phyloP scores from a whole-genome alignment of 2,329 filamentous ascomycete genomes.

The Raffaelea deltoideospora region DNA sequence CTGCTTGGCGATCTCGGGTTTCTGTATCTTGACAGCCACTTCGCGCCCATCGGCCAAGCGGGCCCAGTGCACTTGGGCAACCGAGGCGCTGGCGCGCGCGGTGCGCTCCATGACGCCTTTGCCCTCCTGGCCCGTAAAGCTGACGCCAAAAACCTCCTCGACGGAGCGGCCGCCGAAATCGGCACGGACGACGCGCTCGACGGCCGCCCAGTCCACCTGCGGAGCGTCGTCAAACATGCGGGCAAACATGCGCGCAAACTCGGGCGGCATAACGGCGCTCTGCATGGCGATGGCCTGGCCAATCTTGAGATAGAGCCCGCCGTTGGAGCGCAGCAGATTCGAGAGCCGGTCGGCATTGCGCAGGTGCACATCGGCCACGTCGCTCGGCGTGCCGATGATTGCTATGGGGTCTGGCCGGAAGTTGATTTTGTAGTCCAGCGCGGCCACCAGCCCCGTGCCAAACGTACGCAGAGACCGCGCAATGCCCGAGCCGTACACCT shows the following conservation, averaged over 20 bases:
- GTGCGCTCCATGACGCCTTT: slow-evolving; percentile 46
- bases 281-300: slow-evolving; percentile 98
- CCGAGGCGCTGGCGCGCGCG: slow-evolving; percentile 66
- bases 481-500: slow-evolving; percentile 66
- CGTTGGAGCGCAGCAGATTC: slow-evolving; percentile 68
- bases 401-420: slow-evolving; percentile 64
- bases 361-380: slow-evolving; percentile 63
- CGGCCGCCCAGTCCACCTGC: slow-evolving; percentile 75
- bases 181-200: slow-evolving; percentile 70
- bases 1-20: slow-evolving; percentile 81
- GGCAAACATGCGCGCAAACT: slow-evolving; percentile 92
- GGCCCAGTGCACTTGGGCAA: slow-evolving; percentile 96
- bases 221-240: slow-evolving; percentile 97
- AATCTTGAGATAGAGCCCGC: slow-evolving; percentile 91
- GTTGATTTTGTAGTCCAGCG: slow-evolving; percentile 92
- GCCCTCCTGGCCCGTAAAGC: slow-evolving; percentile 53
- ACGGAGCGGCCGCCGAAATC: slow-evolving; percentile 75
- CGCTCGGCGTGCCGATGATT: slow-evolving; percentile 27
- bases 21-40: slow-evolving; percentile 93
- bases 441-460: slow-evolving; percentile 60
- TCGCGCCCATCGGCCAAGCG: slow-evolving; percentile 71
- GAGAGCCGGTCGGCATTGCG: slow-evolving; percentile 76
- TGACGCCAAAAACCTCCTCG: slow-evolving; percentile 86
- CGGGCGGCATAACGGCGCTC: slow-evolving; percentile 78
- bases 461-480: slow-evolving; percentile 73